Base-by-base conservation (phyloP, 805 yeast species). In the Huiozyma naganishii region DNA sequence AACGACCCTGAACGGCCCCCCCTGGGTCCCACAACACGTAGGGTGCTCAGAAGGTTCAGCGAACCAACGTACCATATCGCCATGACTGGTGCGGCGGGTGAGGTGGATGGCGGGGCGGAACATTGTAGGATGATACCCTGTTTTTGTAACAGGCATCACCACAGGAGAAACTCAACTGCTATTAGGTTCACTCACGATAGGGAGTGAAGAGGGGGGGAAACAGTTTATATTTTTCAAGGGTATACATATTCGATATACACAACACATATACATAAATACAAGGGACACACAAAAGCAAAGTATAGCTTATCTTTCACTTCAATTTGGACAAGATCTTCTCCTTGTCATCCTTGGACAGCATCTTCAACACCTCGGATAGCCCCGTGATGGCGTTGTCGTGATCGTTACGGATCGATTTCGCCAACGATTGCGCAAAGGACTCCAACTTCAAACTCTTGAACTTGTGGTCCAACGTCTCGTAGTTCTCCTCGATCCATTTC, bases 401-500 rank as follows among this genome's bases (percentile, higher is more conserved):
- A 61, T 77, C 79, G 48, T 64, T 65, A 68, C 79, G 74, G 51
- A 77, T 69, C 45, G 79, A 65, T 51, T 72, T 73, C 38, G 83
- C 78, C 56, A 84, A 66, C 38, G 74, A 76, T 61, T 76, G 79
- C 50, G 82, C 82, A 49, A 78, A 73, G 36, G 76, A 69, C 59
- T 83, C 92, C 42, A 72, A 65, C 67, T 79, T 80, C 66, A 84
- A 70, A 49, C 75, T 74, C 58, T 73, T 79, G 54, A 84, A 70
- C 52, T 70, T 71, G 41, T 72, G 67, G 48, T 82, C 82, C 48
- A 86, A 70, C 45, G 72, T 61, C 44, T 71, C 69, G 59, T 79
- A 88, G 66, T 83, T 79, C 52, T 77, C 80, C 66, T 87, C 96
- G 54, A 87, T 81, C 88, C 89, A 89, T 47, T 71, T 72, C 47